These are phyloP conservation scores for Bryoglossum gracile DNA, from an alignment of 495 filamentous ascomycete genomes.

Conservation along the genomic window DNA sequence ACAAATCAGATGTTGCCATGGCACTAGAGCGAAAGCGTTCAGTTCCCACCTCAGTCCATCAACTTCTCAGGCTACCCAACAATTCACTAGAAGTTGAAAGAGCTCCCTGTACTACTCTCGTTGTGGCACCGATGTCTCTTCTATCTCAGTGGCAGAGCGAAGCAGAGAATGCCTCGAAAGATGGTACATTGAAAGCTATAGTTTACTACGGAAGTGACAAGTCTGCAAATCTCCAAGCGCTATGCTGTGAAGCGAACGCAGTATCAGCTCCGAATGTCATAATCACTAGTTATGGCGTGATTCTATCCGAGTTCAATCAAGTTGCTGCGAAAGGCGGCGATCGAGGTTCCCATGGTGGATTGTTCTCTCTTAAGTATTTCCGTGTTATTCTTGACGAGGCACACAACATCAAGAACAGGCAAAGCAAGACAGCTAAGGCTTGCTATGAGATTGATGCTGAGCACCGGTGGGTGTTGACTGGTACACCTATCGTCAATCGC, in stretches of 20 bases:
- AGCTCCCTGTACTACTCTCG: slow-evolving; percentile 86
- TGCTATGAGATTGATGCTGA: slow-evolving; percentile 81
- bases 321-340: slow-evolving; percentile 49
- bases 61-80: slow-evolving; percentile 51
- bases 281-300: slow-evolving; percentile 91
- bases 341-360: slow-evolving; percentile 53
- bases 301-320: slow-evolving; percentile 82
- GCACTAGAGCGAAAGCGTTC: slow-evolving; percentile 19
- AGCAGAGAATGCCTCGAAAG: slow-evolving; percentile 76
- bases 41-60: slow-evolving; percentile 39
- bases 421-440: slow-evolving; percentile 81
- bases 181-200: slow-evolving; percentile 72
- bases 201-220: slow-evolving; percentile 92
- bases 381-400: slow-evolving; percentile 93
- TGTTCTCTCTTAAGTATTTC: slow-evolving; percentile 91
- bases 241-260: slow-evolving; percentile 71
- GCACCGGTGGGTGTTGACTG: slow-evolving; percentile 91
- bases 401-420: slow-evolving; percentile 87
- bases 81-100: slow-evolving; percentile 44
- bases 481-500: slow-evolving; percentile 94
- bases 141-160: slow-evolving; percentile 96
- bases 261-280: slow-evolving; percentile 76
- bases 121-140: slow-evolving; percentile 90
- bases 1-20: slow-evolving; percentile 53
- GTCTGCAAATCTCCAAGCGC: slow-evolving; percentile 58